Evolutionary conservation across 2,329 filamentous ascomycete species (phyloP), one percentile per base, ranked within the genome.

Genomic region (Aschersonia sp.): DNA sequence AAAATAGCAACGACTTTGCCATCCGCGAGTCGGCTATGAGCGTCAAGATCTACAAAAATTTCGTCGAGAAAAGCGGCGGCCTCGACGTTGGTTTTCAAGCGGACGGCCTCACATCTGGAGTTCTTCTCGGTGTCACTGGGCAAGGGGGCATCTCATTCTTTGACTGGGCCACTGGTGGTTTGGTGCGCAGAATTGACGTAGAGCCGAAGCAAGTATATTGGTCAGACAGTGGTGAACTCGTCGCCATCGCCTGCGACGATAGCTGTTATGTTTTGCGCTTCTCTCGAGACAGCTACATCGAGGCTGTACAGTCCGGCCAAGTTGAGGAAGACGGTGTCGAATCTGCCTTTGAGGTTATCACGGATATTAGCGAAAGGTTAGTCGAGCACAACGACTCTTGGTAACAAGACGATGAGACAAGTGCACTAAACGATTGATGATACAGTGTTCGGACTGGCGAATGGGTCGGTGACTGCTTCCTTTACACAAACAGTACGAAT

Each of bases 391-490:
- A 31, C 29, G 12, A 2, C 42, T 47, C 47, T 54, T 42, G 10
- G 2, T 10, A 9, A 42, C 4, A 5, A 12, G 10, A 28, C 40
- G 6, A n/a, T 6, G 40, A 42, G n/a, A 42, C 40, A 28, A 20
- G 20, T 20, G 20, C 20, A 20, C 20, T 20, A 20, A 20, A 6
- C 20, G 9, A 28, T n/a, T 42, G 9, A 42, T n/a, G 9, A 42
- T 20, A 32, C 12, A 87, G 83, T 53, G 89, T 97, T 46, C 85
- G 87, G 54, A 96, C 91, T 28, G 92, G 91, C 56, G 86, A 94
- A 70, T 98, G 92, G 92, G 86, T 98, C 49, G 92, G 92, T 52
- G 92, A 98, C 70, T 95, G 91, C 71, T 95, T 98, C 74, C 89
- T 97, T 64, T 98, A 97, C 75, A 96, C 92, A 48, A 97, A 94